Conservation (phyloP, 768 basidiomycete species). For the Serendipita vermifera region DNA sequence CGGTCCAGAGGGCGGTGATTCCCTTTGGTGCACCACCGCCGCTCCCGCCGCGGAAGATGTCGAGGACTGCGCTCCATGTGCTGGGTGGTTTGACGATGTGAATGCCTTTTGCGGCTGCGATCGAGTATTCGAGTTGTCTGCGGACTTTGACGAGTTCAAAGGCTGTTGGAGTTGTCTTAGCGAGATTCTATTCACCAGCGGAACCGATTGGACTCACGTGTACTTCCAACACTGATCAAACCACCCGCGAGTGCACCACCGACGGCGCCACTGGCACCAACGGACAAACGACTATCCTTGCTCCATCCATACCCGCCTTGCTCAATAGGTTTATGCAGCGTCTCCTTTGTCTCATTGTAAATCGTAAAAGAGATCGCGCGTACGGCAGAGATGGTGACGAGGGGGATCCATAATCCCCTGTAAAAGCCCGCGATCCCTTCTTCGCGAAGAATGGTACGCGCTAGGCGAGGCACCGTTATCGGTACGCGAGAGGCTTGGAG, state of each 20-base stretch:
- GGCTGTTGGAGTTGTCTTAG: conserved; percentile 29
- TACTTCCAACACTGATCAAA: conserved; percentile 76
- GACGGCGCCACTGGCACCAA: conserved; percentile 62
- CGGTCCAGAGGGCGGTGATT: conserved; percentile 58
- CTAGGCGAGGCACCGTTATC: conserved; percentile 52
- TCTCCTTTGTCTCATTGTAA: conserved; percentile 72
- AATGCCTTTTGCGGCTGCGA: conserved; percentile 67
- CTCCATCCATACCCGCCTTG: not conserved
- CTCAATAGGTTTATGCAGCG: conserved; percentile 43
- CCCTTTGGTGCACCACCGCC: conserved; percentile 27
- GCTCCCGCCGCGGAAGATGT: conserved; percentile 44
- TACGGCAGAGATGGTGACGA: conserved; percentile 92
- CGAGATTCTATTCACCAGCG: not conserved
- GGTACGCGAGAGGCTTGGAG: conserved; percentile 71
- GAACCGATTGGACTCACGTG: conserved; percentile 46
- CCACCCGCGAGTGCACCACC: conserved; percentile 84
- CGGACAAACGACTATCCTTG: conserved; percentile 38
- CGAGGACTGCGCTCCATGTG: conserved; percentile 63
- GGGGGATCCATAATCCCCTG: conserved; percentile 80
- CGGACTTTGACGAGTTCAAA: conserved; percentile 96
- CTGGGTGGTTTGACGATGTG: conserved; percentile 62
- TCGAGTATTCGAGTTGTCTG: conserved; percentile 82
- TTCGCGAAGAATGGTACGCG: conserved; percentile 36
- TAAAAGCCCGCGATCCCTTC: conserved; percentile 86
- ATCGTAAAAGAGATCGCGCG: conserved; percentile 92